Base-by-base conservation (phyloP, 2,329 filamentous ascomycete species). In the Monascus ruber region DNA sequence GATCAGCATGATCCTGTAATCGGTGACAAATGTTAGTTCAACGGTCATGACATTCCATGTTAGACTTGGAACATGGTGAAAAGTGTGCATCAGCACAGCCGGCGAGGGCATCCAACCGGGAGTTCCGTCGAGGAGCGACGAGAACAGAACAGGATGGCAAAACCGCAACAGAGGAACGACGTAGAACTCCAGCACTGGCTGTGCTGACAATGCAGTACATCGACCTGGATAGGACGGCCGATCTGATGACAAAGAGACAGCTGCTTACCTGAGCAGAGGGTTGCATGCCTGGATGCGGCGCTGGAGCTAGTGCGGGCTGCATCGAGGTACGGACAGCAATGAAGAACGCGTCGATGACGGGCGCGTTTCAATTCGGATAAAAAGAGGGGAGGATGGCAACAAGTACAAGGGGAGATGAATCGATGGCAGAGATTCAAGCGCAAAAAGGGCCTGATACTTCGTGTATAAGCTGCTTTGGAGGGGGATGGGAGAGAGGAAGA, bases 191-290 rank as follows among this genome's bases (percentile, higher is more conserved):
- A 29, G 10, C 28, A 29, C 28, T 10, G 28, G 28, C 28, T 29
- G 28, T 29, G 28, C 28, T 29, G 28, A 29, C 28, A 17, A 34
- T 27, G 24, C 6, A 35, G 34, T 7, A 24, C n/a, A 6, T 24
- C 7, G 34, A 17, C 11, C 25, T 35, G 34, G 34, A 44, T 46
- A 32, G 42, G 38, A 38, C 45, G 42, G 47, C 42, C 43, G 51
- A 53, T 51, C 51, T 52, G 50, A 55, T 60, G 58, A 62, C 58
- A 62, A 62, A 60, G 51, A 47, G 47, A 55, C 47, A 48, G 47
- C 46, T 55, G 66, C 72, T 71, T 74, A 76, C 72, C 68, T 74
- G 72, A 65, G 68, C 65, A 62, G 64, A 54, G 44, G 59, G 58
- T 52, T 68, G 66, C 62, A 67, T 66, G 50, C 56, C 61, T 52